Evolutionary conservation across 768 basidiomycete genomes (phyloP), one percentile per base, ranked within the genome.

Genomic region (Gautieria morchelliformis): DNA sequence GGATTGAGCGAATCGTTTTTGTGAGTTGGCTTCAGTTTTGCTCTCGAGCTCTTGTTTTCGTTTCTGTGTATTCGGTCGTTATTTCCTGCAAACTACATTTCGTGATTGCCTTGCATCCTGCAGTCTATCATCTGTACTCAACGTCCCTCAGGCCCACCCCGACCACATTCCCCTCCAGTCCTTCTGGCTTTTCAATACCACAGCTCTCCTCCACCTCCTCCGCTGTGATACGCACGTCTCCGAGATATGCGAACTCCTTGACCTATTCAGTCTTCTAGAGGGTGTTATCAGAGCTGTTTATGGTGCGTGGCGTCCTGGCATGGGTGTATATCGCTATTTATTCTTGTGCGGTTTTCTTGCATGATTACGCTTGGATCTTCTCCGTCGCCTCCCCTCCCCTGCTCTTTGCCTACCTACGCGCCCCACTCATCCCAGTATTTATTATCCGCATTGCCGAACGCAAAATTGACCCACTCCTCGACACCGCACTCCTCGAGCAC

Each of bases 161-260:
- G 93, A 96, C 63, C 90, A 97, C 67, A 70, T 96, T 32, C 83
- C 89, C 5, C 84, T 82, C 65, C 77, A 95, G 24, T 79, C 93
- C 35, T 98, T 97, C 70, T 99, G 96, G 94, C 72, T 95, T 47
- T 90, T 93, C 71, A 99, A 99, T 68, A 79, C 83, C 19, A 91
- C 89, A 10, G 70, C 93, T 30, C 88, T 95, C 79, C 77, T 98
- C 15, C 92, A 98, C 72, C 81, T 98, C 49, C 77, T 99, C 72
- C 83, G 87, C 58, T 92, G 89, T 65, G 90, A 93, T 68, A 79
- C 81, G 55, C 80, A 85, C 17, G 83, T 92, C 62, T 83, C 80
- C 58, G 81, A 83, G 58, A 81, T 84, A 2, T 94, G 91, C 65
- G 89, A 93, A 63, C 78, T 88, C 69, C 72, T 94, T 45, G 89